Conservation (phyloP, 331 rosid genomes). For the Phaseolus coccineus region DNA sequence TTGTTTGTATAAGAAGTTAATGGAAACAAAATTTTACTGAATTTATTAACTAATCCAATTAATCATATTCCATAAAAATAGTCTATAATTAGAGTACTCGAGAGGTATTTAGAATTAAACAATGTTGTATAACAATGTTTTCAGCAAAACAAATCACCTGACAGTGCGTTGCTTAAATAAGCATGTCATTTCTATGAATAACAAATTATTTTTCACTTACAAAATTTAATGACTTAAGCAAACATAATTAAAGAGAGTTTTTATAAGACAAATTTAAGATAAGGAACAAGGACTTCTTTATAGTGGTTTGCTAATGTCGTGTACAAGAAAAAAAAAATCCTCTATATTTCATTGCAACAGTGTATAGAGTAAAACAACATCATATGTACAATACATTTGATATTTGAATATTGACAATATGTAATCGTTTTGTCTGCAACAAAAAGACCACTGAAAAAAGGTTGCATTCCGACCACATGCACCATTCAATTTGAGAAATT, state of each 20-base stretch:
- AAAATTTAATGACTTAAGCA: too few relatives aligned
- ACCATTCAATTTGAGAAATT: not conserved
- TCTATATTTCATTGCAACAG: slow-evolving; percentile 44
- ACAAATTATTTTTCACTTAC: too few relatives aligned
- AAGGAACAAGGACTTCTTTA: not conserved
- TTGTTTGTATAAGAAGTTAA: not conserved
- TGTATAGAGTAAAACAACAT: slow-evolving; percentile 31
- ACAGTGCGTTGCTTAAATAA: too few relatives aligned
- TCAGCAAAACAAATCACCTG: too few relatives aligned
- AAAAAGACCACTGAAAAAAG: slow-evolving; percentile 12
- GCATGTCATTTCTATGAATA: too few relatives aligned
- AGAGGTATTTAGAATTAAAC: too few relatives aligned
- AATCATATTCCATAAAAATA: too few relatives aligned
- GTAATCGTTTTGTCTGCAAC: slow-evolving; percentile 24
- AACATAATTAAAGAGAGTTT: too few relatives aligned
- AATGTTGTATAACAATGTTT: too few relatives aligned
- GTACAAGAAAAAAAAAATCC: not conserved
- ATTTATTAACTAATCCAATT: too few relatives aligned
- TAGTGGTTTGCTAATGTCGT: slow-evolving; percentile 30
- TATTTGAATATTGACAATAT: slow-evolving; percentile 35
- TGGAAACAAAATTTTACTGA: not conserved
- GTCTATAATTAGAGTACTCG: too few relatives aligned
- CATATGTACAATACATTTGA: slow-evolving; percentile 46
- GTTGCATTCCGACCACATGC: not conserved
- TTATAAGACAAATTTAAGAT: too few relatives aligned